Base-by-base conservation (phyloP, 2,329 filamentous ascomycete genomes). In the Bipolaris oryzae region DNA sequence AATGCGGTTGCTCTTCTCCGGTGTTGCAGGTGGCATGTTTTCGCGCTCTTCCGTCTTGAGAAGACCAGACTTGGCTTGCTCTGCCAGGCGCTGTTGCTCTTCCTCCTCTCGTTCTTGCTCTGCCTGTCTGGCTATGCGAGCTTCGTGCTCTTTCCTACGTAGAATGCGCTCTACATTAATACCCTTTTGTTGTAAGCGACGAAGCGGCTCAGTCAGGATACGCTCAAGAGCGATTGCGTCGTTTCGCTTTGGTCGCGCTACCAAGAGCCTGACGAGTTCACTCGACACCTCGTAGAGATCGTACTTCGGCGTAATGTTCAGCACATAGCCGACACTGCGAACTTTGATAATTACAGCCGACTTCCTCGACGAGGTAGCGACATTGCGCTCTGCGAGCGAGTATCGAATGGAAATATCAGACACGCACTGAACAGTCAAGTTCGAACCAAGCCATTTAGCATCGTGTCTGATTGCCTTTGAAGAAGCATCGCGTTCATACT, bases 141-240 rank as follows among this genome's bases (percentile, higher is more conserved):
- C 91, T 75, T 98, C 92, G 2, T 91, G 90, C 18, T 90, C 92
- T 78, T 96, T 96, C 51, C 89, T 89, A 35, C 91, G 87, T 20
- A 99, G 82, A 60, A 99, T 98, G 47, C 95, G 89, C 70, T 97
- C 92, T 37, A 99, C 95, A 65, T 99, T 98, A 81, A 97, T 98
- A 1, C 95, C 95, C 62, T 95, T 91, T 58, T 88, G 87, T 67
- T 91, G 88, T 38, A 99, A 79, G 49, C 93, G 88, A 44, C 90
- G 85, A 21, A 99, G 82, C 66, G 94, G 91, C 7, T 95, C 87
- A 55, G 90, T 94, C 35, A 99, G 80, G 61, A 99, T 89, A 50
- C 92, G 93, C 76, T 98, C 95, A 53, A 99, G 87, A 51, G 95
- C 94, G 53, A 97, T 84, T 52, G 91, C 92, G 2, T 94, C 92